Conservation (phyloP, 2,329 filamentous ascomycete species). For the Colletotrichum limetticola region DNA sequence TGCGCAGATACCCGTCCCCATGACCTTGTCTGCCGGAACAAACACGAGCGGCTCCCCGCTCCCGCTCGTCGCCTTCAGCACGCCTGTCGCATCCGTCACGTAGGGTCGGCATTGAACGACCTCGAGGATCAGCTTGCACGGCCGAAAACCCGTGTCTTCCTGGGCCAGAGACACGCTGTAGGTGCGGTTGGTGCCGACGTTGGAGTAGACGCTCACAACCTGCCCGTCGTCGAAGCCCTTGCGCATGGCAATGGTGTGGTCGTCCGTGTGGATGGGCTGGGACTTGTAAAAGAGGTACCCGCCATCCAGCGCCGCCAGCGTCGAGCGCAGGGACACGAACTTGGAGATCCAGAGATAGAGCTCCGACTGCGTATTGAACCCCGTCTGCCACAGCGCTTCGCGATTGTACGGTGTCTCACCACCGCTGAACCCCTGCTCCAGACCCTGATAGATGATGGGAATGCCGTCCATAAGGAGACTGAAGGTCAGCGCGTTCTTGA, state of each 20-base stretch:
- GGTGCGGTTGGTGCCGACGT: conserved; percentile 23
- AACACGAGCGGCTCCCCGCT: conserved; percentile 31
- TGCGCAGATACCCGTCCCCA: conserved; percentile 29
- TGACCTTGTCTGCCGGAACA: conserved; percentile 31
- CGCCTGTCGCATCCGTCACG: conserved; percentile 28
- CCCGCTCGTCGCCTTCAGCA: conserved; percentile 21
- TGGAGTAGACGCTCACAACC: conserved; percentile 33
- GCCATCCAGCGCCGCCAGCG: conserved; percentile 17
- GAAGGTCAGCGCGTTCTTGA: conserved; percentile 71
- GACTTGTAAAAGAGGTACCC: conserved; percentile 31
- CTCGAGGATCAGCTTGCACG: conserved; percentile 30
- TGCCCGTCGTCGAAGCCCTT: conserved; percentile 27
- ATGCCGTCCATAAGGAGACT: conserved; percentile 71
- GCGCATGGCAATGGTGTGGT: conserved; percentile 29
- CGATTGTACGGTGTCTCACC: conserved; percentile 61
- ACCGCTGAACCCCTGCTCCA: conserved; percentile 69
- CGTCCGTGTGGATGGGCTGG: conserved; percentile 8
- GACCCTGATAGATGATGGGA: conserved; percentile 73
- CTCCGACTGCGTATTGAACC: conserved; percentile 56
- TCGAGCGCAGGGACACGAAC: conserved; percentile 23
- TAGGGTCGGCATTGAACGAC: conserved; percentile 25
- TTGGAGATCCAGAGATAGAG: conserved; percentile 52
- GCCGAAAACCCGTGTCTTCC: conserved; percentile 28
- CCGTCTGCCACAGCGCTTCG: conserved; percentile 68
- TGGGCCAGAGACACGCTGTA: conserved; percentile 13